Evolutionary conservation across 148 eudicot genomes (phyloP), one percentile per base, ranked within the genome.

Genomic region (Drosera capensis): DNA sequence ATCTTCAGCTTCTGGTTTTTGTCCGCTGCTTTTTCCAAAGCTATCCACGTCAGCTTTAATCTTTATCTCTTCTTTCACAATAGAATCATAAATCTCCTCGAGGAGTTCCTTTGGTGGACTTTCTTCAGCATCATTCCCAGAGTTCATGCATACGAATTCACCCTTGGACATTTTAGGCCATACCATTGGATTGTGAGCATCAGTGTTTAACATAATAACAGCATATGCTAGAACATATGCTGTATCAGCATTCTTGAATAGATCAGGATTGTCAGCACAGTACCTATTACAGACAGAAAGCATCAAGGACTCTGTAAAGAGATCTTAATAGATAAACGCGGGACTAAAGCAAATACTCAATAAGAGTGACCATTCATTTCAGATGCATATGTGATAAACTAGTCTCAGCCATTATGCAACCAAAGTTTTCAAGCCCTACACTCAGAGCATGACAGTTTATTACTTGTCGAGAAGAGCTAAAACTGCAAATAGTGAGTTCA

Each of bases 181-280:
- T 55, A 90, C 94, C 75, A 80, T 68, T 55, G 97, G 95, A 65
- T 90, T 90, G 67, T 90, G 97, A 60, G 95, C 97, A 75, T 90
- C 97, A 15, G 95, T 90, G 58, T 90, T 90, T 63, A 90, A 63
- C 97, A 90, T 69, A 65, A 90, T 90, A 72, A 84, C 97, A 26
- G 97, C 97, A 80, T 90, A 90, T 42, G 97, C 97, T 59, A 90
- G 93, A 49, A 90, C 78, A 75, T 90, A 90, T 29, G 97, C 97
- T n/a, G 87, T 80, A 64, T 84, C 97, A 35, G 97, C 97, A 67
- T 80, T 80, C 93, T 84, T 90, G 64, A 90, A 90, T 43, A 90
- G 63, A 44, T 70, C 81, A 46, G 97, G 93, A 70, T 90, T 84
- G 64, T 84, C 81, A 65, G 97, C 95, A 71, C 97, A 90, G 47